These are phyloP conservation scores for Metarhizium robertsii DNA, from an alignment of 2,329 filamentous ascomycete genomes.

Conservation along the genomic window DNA sequence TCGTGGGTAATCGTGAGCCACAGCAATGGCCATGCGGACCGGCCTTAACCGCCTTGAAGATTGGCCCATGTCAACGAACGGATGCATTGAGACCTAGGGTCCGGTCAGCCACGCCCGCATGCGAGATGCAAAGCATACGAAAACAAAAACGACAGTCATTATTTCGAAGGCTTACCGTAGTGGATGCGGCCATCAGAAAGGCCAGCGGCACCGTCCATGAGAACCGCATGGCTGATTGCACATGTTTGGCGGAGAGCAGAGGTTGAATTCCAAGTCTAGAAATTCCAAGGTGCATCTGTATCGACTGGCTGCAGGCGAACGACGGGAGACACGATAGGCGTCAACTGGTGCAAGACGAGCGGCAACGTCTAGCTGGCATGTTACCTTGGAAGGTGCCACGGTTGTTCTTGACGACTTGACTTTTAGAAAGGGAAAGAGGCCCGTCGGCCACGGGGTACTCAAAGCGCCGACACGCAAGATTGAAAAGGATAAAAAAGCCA, in stretches of 20 bases:
- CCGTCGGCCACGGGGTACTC: neutral
- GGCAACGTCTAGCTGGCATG: neutral
- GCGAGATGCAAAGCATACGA: neutral
- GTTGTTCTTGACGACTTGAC: neutral
- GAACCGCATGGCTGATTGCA: neutral
- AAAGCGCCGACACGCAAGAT: neutral
- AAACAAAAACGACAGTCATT: neutral
- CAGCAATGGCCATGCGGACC: neutral
- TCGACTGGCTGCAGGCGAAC: too few relatives aligned
- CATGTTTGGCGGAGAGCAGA: neutral
- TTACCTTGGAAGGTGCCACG: neutral
- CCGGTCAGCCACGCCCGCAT: conserved; percentile 2
- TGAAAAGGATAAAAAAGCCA: conserved; percentile 2
- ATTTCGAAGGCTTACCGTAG: neutral
- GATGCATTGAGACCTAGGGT: neutral
- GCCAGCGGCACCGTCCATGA: neutral
- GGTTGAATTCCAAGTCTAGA: neutral
- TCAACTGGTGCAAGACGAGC: neutral
- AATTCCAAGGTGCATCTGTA: too few relatives aligned
- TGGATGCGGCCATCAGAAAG: neutral
- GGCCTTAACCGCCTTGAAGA: neutral
- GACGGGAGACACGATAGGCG: neutral
- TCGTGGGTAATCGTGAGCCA: conserved; percentile 1
- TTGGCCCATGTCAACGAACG: neutral
- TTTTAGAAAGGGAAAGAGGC: neutral